Base-by-base conservation (phyloP, 2,329 filamentous ascomycete species). In the Waltergamsia citrina region DNA sequence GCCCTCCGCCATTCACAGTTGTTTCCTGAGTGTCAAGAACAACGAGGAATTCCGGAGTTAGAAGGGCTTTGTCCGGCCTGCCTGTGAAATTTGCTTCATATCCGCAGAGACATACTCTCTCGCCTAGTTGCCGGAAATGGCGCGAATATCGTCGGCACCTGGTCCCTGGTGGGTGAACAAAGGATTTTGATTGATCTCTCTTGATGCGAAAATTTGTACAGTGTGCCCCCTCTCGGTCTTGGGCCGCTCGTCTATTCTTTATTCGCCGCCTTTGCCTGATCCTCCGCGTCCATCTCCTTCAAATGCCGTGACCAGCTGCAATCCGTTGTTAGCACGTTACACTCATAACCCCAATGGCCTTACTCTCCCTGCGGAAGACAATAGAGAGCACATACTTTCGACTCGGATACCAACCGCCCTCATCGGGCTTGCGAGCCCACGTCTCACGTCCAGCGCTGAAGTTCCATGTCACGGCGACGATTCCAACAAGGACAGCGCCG, bases 371-470 rank as follows among this genome's bases (percentile, higher is more conserved):
- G 14, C 18, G 11, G 19, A 29, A 30, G n/a, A 33, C 18, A 11
- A 36, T 14, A 14, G 8, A 27, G 4, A 17, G 14, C 7, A 73
- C 81, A 51, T 69, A 90, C 84, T 81, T 77, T 76, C 85, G 74
- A 63, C 85, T 92, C 31, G 84, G 84, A 60, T 81, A 87, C 71
- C 88, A 92, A 51, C 81, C 67, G 48, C 76, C 76, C 37, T 74
- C 69, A 60, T 85, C 79, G 23, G 85, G 85, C 69, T 87, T 85
- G 58, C 71, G 78, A 46, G 79, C 71, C 51, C 85, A 76, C 42
- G 71, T 60, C 58, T 93, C 85, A 43, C 76, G 69, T 47, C 85
- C 74, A 25, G 85, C 81, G 53, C 83, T 87, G 48, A 81, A 60
- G 51, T 69, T 82, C 71, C 78, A 90, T 41, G 69, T 71, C 49